A percentile compares a stretch with the other conserved stretches of the same genome.
Conservation (phyloP, 495 filamentous ascomycete species). For the Talaromyces trachyspermus region DNA sequence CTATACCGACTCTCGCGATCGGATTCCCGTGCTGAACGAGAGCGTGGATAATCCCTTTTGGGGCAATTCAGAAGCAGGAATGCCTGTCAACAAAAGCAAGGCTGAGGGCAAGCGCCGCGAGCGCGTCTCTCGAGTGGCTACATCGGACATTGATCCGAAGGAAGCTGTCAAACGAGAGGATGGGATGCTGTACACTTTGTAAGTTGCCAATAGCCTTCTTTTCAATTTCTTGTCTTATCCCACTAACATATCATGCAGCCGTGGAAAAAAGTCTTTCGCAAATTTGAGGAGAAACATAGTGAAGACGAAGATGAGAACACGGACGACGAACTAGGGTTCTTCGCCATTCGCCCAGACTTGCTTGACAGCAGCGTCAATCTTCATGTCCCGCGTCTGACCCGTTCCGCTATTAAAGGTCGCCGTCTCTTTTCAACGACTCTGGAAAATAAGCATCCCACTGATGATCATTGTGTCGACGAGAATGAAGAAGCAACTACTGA, state of each 20-base stretch:
- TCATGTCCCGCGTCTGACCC: conserved; percentile 51
- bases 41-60: conserved; percentile 70
- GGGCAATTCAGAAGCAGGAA: conserved; percentile 35
- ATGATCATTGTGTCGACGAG: conserved; percentile 42
- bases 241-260: conserved; percentile 48
- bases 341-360: conserved; percentile 32
- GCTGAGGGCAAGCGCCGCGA: conserved; percentile 28
- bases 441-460: conserved; percentile 20
- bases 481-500: conserved; percentile 49
- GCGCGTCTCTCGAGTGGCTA: conserved; percentile 12
- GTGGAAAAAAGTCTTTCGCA: conserved; percentile 79
- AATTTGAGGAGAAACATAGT: conserved; percentile 40
- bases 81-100: conserved; percentile 21
- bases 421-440: conserved; percentile 65
- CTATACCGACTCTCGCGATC: conserved; percentile 84
- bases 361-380: conserved; percentile 23
- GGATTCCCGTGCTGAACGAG: conserved; percentile 63
- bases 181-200: conserved; percentile 84
- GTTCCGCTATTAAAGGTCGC: conserved; percentile 73
- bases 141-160: conserved; percentile 40
- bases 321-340: conserved; percentile 40
- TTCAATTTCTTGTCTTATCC: not conserved
- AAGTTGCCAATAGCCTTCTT: conserved; percentile 37
- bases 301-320: conserved; percentile 38
- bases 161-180: conserved; percentile 59